These are phyloP conservation scores for Skeletonema potamos DNA, from an alignment of 108 stramenopile species.

Conservation along the genomic window DNA sequence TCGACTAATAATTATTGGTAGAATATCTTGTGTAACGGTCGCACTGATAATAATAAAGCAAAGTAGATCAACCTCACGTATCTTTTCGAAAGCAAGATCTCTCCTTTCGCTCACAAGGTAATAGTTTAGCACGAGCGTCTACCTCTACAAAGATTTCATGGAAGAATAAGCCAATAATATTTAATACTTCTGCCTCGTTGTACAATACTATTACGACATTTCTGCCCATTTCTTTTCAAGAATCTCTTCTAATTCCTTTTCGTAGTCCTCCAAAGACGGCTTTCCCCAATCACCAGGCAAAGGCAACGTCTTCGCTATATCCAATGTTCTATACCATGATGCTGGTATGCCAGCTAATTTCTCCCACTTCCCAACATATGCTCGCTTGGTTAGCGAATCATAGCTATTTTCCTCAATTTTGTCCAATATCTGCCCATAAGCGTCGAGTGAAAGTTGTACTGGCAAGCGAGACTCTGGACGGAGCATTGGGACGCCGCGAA, in stretches of 20 bases:
- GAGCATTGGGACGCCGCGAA: constrained; percentile 92
- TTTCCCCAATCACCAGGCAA: constrained; percentile 71
- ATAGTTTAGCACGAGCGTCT: too few relatives aligned
- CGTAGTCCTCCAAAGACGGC: constrained; percentile 46
- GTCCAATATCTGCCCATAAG: constrained; percentile 91
- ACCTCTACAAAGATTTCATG: too few relatives aligned
- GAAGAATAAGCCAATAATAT: neutral
- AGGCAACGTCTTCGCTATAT: constrained; percentile 69
- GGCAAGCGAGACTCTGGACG: constrained; percentile 85
- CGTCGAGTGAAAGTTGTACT: constrained; percentile 91
- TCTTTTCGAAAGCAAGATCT: neutral
- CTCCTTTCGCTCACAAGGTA: too few relatives aligned
- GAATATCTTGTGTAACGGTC: too few relatives aligned
- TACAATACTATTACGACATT: neutral
- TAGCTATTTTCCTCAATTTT: constrained; percentile 95
- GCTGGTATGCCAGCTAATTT: constrained; percentile 93
- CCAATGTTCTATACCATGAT: constrained; percentile 90
- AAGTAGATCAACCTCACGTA: neutral
- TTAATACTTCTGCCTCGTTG: too few relatives aligned
- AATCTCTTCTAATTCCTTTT: constrained; percentile 34
- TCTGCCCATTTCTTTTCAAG: constrained; percentile 29
- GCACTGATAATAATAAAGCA: neutral
- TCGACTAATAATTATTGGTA: neutral
- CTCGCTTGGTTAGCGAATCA: constrained; percentile 93
- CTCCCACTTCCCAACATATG: constrained; percentile 95